Evolutionary conservation across 176 grass and related monocot genomes (phyloP), one percentile per base, ranked within the genome.

Genomic region (Calamus simplicifolius): DNA sequence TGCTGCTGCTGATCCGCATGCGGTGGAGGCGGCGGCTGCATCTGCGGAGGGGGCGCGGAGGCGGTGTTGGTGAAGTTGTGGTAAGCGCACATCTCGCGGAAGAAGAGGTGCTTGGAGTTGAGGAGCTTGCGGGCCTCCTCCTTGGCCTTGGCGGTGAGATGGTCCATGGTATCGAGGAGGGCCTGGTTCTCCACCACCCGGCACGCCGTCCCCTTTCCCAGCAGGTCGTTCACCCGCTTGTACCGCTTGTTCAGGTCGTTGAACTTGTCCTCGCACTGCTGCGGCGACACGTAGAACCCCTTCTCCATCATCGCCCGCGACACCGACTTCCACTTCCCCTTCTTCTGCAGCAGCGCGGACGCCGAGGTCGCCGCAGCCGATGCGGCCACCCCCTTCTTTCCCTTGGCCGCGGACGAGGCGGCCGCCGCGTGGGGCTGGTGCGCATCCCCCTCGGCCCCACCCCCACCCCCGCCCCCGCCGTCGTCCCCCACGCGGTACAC

Each of bases 211-310:
- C 87, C 87, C 60, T 89, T 85, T 21, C 92, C 92, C 25, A 97
- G 77, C 65, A 97, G 79, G 57, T 97, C 92, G 1, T 85, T 70
- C 15, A 97, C 84, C 6, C 92, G 77, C 81, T 97, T 97, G 77
- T 91, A 97, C 17, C 87, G 68, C 71, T 97, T 97, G 84, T 97
- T 97, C 60, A 97, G 78, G 63, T 97, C 92, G 58, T 97, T 97
- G 75, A 97, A 97, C 74, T 97, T 97, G 77, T 97, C 92, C 79
- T 97, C 92, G 63, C 92, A 97, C 69, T 97, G 92, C 68, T 97
- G 92, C 69, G 92, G 92, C 54, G 92, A 91, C 77, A 97, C 92
- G 54, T 51, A 50, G 69, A 74, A 91, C n/a, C 66, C 69, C 5
- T 78, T 80, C 18, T 91, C 87, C 83, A 82, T 71, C 92, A 97